phyloP scores from a whole-genome alignment of 2,329 filamentous ascomycete genomes.

The Canariomyces notabilis region DNA sequence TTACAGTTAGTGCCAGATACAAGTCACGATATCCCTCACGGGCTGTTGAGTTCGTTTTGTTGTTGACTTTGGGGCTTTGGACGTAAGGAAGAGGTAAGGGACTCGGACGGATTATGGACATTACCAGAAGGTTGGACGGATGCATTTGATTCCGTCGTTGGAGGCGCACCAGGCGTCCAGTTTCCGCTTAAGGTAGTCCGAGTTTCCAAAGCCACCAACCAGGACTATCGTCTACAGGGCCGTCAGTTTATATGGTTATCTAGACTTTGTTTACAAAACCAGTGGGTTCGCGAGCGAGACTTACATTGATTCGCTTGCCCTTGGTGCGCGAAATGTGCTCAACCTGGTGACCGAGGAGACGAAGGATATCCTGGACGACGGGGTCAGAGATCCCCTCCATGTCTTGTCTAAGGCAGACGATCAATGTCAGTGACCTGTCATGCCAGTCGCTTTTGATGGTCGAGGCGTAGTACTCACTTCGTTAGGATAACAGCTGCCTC shows the following conservation, averaged over 20 bases:
- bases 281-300: background rate
- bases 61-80: no score
- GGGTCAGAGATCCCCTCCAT: background rate
- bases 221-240: background rate
- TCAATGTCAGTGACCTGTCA: background rate
- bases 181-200: background rate
- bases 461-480: background rate
- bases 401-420: background rate
- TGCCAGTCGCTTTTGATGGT: background rate
- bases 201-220: slow-evolving; percentile 1
- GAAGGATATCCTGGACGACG: background rate
- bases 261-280: background rate
- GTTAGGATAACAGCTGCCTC: background rate
- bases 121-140: background rate
- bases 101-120: background rate
- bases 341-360: background rate
- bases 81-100: no score
- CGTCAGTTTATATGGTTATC: background rate
- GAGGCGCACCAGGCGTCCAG: background rate
- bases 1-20: background rate
- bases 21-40: no score
- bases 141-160: background rate
- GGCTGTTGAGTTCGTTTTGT: no score
- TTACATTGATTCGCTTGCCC: background rate
- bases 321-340: background rate